Base-by-base conservation (phyloP, 2,329 filamentous ascomycete genomes). In the Talaromyces sp. region DNA sequence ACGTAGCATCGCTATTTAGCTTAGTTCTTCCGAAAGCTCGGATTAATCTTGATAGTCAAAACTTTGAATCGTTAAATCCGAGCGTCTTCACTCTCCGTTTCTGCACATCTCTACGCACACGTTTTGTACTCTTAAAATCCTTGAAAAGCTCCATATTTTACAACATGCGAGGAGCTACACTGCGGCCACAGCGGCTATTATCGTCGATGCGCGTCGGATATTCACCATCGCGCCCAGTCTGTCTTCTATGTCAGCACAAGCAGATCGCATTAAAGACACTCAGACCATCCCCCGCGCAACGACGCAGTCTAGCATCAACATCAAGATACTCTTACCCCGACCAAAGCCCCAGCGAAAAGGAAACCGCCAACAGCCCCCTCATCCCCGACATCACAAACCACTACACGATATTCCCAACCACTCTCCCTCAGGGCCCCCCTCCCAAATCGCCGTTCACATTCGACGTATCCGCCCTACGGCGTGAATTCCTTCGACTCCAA, bases 401-500 rank as follows among this genome's bases (percentile, higher is more conserved):
- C 83, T 98, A 97, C 84, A 87, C 89, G 64, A 87, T 98, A 79
- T 99, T 99, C 82, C 93, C 93, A 1, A 75, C 85, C 37, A 91
- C 93, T 3, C 84, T 97, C 3, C 87, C 93, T 0, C 62, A 77
- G 1, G 94, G 94, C 1, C 90, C 92, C 0, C 95, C 95, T 0
- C 94, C 94, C 0, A 63, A 74, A 0, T 90, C 93, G 0, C 84
- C 88, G 65, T 99, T 98, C 83, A 78, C 82, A 14, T 87, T 98
- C 73, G 84, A 96, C 75, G 75, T 86, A 13, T 82, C 84, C 65
- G 82, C 85, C 16, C 85, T 98, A 22, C 90, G 91, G 59, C 86
- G 86, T 69, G 95, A 99, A 75, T 98, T 96, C 80, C 87, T 98
- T 14, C 85, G 87, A 66, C 85, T 97, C 0, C 95, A 99, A 79